Percentiles rank a stretch among this genome's conserved stretches.
phyloP scores from a whole-genome alignment of 495 filamentous ascomycete species.

The Aspergillus campestris region DNA sequence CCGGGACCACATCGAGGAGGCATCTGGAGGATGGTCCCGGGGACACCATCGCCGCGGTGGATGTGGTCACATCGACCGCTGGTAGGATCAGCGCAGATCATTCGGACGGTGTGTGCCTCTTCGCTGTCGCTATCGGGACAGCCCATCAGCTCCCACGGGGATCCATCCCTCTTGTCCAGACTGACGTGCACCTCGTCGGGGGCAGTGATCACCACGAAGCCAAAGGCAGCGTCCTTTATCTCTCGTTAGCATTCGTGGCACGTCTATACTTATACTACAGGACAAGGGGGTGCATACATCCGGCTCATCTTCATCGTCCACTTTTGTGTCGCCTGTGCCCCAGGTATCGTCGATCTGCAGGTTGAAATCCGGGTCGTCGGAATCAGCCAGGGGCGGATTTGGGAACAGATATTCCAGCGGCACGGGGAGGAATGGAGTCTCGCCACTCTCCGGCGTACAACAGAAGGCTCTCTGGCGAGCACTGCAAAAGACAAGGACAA shows the following conservation, averaged over 20 bases:
- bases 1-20: slow-evolving; percentile 25
- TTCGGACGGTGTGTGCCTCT: slow-evolving; percentile 13
- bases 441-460: slow-evolving; percentile 9
- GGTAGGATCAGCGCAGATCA: slow-evolving; percentile 12
- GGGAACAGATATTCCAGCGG: slow-evolving; percentile 24
- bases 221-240: slow-evolving; percentile 16
- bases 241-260: neutral
- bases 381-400: slow-evolving; percentile 10
- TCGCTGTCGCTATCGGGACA: slow-evolving; percentile 15
- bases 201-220: slow-evolving; percentile 20
- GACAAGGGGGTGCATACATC: too few relatives aligned
- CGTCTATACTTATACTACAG: too few relatives aligned
- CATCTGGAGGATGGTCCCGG: slow-evolving; percentile 28
- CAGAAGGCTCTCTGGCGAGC: slow-evolving; percentile 15
- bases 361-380: slow-evolving; percentile 13
- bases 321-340: slow-evolving; percentile 1
- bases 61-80: slow-evolving; percentile 25
- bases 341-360: slow-evolving; percentile 17
- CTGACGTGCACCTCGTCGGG: slow-evolving; percentile 13
- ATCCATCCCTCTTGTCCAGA: slow-evolving; percentile 4
- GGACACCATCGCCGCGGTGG: slow-evolving; percentile 16
- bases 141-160: slow-evolving; percentile 8
- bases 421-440: slow-evolving; percentile 21
- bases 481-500: neutral
- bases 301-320: slow-evolving; percentile 1